phyloP scores from a whole-genome alignment of 495 filamentous ascomycete genomes.

The Penicillium coffeae region DNA sequence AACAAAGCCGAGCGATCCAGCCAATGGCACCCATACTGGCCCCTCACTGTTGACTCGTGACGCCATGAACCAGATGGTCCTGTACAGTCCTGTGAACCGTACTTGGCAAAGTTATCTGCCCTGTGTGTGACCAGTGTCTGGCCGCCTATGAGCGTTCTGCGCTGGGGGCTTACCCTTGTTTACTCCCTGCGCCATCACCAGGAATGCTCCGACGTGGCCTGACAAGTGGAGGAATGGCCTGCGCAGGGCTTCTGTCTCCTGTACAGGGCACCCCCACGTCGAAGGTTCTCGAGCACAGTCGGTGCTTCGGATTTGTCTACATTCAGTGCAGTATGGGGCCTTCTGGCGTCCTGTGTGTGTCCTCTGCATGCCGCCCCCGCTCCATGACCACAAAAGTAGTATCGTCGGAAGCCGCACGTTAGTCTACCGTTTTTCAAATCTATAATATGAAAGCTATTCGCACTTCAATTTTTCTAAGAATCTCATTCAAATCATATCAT shows the following conservation, averaged over 20 bases:
- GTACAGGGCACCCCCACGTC: neutral
- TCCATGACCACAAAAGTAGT: neutral
- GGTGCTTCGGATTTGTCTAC: neutral
- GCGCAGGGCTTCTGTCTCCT: neutral
- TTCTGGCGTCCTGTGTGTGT: constrained; percentile 10
- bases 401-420: no score
- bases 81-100: constrained; percentile 5
- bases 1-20: constrained; percentile 1
- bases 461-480: neutral
- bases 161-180: neutral
- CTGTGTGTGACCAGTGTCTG: constrained; percentile 7
- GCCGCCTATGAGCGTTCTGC: neutral
- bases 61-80: constrained; percentile 1
- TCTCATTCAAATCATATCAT: neutral
- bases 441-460: neutral
- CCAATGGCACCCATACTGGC: constrained; percentile 3
- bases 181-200: neutral
- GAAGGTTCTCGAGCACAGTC: neutral
- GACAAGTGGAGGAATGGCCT: constrained; percentile 8
- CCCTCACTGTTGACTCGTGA: constrained; percentile 1
- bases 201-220: constrained; percentile 5
- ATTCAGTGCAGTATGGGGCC: no score
- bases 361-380: neutral
- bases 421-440: no score
- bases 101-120: neutral